Evolutionary conservation across 78 protist species (phyloP).

Genomic region (Goniomonas avonlea): DNA sequence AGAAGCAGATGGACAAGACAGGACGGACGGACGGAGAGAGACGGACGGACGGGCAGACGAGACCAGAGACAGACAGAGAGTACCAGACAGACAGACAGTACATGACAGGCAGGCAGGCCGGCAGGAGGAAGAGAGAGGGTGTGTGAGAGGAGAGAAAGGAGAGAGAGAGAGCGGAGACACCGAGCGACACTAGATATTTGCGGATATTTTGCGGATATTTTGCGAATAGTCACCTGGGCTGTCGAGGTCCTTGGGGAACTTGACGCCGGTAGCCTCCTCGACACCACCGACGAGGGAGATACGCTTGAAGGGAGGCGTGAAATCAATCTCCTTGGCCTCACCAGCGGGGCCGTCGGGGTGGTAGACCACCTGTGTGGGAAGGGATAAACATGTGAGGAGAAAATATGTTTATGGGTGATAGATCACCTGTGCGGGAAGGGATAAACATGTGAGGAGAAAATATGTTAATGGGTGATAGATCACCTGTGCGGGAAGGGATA

Average conservation of each 20-base stretch:
- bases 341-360: slow-evolving; percentile 62
- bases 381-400: neutral
- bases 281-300: slow-evolving; percentile 69
- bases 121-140: no score
- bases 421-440: slow-evolving; percentile 20
- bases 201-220: neutral
- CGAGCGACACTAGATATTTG: no score
- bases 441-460: neutral
- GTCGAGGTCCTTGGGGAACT: slow-evolving; percentile 26
- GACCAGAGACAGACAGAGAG: neutral
- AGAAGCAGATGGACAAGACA: neutral
- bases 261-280: slow-evolving; percentile 36
- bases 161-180: no score
- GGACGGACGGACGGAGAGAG: no score
- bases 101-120: neutral
- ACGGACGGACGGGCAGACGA: neutral
- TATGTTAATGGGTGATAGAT: slow-evolving; percentile 60
- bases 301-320: slow-evolving; percentile 94
- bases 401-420: slow-evolving; percentile 56
- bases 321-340: slow-evolving; percentile 70
- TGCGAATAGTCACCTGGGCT: no score
- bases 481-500: slow-evolving; percentile 14
- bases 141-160: no score
- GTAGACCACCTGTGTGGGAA: slow-evolving; percentile 37
- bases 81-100: neutral